Evolutionary conservation across 306 rosid genomes (phyloP), one percentile per base, ranked within the genome.

Genomic region (Inga laurina): DNA sequence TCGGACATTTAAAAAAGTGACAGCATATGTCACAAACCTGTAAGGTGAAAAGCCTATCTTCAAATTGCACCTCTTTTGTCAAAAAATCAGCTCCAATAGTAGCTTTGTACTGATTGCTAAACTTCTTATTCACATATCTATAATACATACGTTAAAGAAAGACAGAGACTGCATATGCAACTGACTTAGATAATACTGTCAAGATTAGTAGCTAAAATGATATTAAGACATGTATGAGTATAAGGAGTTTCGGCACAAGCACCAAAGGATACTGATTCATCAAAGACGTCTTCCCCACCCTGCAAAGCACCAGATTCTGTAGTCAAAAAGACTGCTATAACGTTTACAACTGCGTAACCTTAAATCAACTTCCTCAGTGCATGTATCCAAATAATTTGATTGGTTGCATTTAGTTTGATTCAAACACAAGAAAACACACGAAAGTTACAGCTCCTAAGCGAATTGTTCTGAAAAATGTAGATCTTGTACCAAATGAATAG

Each of bases 211-310:
- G 16, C 30, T 78, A 49, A 35, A 14, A 37, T 39, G 39, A 37
- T 8, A 65, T 54, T 37, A 8, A 87, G 44, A 76, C 1, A 39
- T 56, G 5, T 65, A 77, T 12, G 79, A 72, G 18, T 48, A 73
- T 27, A 74, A 62, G 14, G 27, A 74, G 49, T 22, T 71, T 49
- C 18, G 44, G 49, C 1, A 52, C 35, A 70, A 82, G 62, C 48
- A 74, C 57, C 22, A 43, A 79, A 89, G 99, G 99, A 96, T 96
- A 97, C 98, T 97, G 99, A 82, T 97, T 97, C 99, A 97, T 97
- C 97, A 97, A 90, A 75, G 98, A 97, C 71, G 99, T 97, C 97
- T 97, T 97, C 86, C 99, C 99, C 41, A 97, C 99, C 93, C 99
- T 97, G 97, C 89, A 89, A 80, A 83, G 34, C 77, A 92, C 62